phyloP scores from a whole-genome alignment of 2,329 filamentous ascomycete genomes.

The Aspergillus pseudoviridinutans region DNA sequence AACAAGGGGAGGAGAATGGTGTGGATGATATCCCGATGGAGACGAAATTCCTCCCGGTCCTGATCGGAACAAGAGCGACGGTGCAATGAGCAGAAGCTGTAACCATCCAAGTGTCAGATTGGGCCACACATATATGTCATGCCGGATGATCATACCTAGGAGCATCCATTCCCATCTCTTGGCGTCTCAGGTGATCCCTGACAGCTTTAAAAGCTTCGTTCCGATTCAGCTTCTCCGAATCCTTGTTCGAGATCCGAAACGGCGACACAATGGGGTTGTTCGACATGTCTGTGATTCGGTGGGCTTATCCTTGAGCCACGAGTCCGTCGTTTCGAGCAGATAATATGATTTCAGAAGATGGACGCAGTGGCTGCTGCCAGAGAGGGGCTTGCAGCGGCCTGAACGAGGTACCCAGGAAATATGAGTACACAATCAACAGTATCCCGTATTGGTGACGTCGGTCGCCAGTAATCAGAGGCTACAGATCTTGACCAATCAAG shows the following conservation, averaged over 20 bases:
- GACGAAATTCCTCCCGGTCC: slow-evolving; percentile 37
- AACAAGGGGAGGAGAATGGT: slow-evolving; percentile 57
- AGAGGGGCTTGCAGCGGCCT: neutral
- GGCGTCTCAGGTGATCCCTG: slow-evolving; percentile 32
- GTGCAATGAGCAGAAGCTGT: slow-evolving; percentile 36
- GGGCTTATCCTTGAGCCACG: neutral
- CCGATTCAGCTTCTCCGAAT: slow-evolving; percentile 27
- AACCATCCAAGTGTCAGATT: neutral
- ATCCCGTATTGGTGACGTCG: neutral
- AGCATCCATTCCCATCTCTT: slow-evolving; percentile 32
- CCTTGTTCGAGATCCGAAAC: slow-evolving; percentile 33
- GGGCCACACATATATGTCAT: neutral
- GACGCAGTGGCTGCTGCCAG: neutral
- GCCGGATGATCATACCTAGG: slow-evolving; percentile 22
- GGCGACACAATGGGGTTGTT: slow-evolving; percentile 11
- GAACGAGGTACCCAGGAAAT: neutral
- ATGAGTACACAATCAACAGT: neutral
- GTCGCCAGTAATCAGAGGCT: neutral
- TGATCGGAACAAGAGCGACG: slow-evolving; percentile 26
- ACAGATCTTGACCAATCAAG: slow-evolving; percentile 5
- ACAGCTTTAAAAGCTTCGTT: slow-evolving; percentile 34
- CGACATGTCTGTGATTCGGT: slow-evolving; percentile 12
- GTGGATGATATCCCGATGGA: slow-evolving; percentile 58
- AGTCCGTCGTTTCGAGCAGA: neutral
- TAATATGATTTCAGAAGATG: neutral